phyloP scores from a whole-genome alignment of 306 rosid species.

The Sicyos baderoa region DNA sequence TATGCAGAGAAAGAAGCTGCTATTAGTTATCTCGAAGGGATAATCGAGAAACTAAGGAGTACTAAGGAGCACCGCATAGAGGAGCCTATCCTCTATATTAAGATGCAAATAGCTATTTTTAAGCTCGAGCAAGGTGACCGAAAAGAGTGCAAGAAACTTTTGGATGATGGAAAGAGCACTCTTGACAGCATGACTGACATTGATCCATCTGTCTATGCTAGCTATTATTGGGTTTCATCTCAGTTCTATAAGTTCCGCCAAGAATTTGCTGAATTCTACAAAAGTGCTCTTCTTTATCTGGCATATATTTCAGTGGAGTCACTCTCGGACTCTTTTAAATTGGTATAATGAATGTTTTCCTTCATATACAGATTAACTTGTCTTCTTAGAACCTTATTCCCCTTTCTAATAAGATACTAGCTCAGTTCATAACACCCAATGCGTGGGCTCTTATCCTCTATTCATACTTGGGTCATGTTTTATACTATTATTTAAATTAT shows the following conservation, averaged over 20 bases:
- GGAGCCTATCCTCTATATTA: constrained; percentile 84
- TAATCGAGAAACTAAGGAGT: constrained; percentile 80
- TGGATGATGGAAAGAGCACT: constrained; percentile 89
- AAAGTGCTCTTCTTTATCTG: constrained; percentile 92
- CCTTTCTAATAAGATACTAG: not conserved
- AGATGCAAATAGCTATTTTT: constrained; percentile 78
- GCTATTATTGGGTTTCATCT: constrained; percentile 92
- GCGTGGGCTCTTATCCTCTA: not conserved
- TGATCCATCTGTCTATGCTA: constrained; percentile 93
- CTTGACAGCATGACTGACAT: constrained; percentile 98
- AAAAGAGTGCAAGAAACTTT: constrained; percentile 80
- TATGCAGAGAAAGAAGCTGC: constrained; percentile 96
- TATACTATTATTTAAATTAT: constrained; percentile 13
- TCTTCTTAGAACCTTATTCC: not conserved
- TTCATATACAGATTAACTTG: not conserved
- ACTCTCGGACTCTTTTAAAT: constrained; percentile 92
- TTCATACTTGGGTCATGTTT: constrained; percentile 11
- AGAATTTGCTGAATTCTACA: constrained; percentile 98
- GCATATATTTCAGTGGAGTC: constrained; percentile 95
- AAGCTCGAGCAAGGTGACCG: constrained; percentile 85
- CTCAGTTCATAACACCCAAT: not conserved
- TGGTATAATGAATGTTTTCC: constrained; percentile 38
- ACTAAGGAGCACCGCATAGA: constrained; percentile 87
- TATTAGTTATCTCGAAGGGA: constrained; percentile 70
- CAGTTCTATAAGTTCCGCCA: constrained; percentile 71